A percentile compares a stretch with the other conserved stretches of the same genome.
These are phyloP conservation scores for Pleurotus cornucopiae DNA, from an alignment of 768 basidiomycete genomes.

Conservation along the genomic window DNA sequence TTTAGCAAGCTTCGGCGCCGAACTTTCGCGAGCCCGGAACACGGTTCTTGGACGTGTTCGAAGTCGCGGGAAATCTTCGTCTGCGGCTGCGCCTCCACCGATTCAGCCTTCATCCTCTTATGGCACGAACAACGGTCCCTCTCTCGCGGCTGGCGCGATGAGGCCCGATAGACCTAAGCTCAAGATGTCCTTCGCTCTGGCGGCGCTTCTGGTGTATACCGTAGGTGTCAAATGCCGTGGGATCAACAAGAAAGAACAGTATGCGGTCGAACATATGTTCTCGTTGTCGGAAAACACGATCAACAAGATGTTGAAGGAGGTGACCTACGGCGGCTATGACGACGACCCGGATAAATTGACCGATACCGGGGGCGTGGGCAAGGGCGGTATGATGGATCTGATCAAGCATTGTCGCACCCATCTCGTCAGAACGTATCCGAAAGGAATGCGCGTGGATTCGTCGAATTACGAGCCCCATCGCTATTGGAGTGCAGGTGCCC, in stretches of 20 bases:
- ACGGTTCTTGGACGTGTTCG: constrained; percentile 37
- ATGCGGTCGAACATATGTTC: constrained; percentile 86
- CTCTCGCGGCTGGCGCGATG: background rate
- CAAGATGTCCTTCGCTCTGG: constrained; percentile 38
- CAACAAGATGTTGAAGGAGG: constrained; percentile 70
- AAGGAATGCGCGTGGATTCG: constrained; percentile 76
- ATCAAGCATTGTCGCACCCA: constrained; percentile 90
- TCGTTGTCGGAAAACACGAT: constrained; percentile 85
- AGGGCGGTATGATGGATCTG: constrained; percentile 53
- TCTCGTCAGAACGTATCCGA: constrained; percentile 85
- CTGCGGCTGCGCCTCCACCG: constrained; percentile 11
- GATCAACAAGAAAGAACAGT: constrained; percentile 84
- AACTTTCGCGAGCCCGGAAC: constrained; percentile 32
- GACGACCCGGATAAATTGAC: background rate
- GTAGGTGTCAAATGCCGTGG: constrained; percentile 94
- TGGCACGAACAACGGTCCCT: background rate
- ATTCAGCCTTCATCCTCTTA: constrained; percentile 6
- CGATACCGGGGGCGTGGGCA: constrained; percentile 4
- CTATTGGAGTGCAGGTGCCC: constrained; percentile 88
- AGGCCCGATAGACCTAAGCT: background rate
- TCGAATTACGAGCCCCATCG: constrained; percentile 90
- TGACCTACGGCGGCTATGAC: constrained; percentile 1
- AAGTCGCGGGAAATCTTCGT: constrained; percentile 26
- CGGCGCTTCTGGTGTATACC: constrained; percentile 87
- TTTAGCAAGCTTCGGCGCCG: constrained; percentile 22